A percentile compares a stretch with the other conserved stretches of the same genome.
These are phyloP conservation scores for Prunus armeniaca DNA, from an alignment of 306 rosid species.

Conservation along the genomic window DNA sequence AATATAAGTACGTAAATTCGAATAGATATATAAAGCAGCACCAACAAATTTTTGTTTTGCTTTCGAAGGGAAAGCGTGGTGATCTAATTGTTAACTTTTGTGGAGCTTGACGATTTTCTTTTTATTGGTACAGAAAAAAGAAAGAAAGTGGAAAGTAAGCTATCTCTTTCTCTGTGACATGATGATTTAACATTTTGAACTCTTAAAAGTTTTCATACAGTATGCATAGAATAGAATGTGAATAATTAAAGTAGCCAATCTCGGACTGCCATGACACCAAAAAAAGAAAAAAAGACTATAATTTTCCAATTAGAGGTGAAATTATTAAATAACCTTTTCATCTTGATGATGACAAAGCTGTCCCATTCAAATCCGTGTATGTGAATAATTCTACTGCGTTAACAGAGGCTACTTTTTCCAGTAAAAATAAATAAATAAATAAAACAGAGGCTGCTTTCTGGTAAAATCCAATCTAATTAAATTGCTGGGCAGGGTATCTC, in stretches of 20 bases:
- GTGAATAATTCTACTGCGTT: neutral
- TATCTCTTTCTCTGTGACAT: neutral
- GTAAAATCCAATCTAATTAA: neutral
- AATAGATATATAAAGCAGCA: no score
- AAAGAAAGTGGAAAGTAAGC: neutral
- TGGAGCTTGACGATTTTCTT: no score
- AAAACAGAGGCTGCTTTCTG: no score
- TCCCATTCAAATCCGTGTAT: neutral
- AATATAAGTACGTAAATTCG: no score
- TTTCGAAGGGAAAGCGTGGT: no score
- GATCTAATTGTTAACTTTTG: no score
- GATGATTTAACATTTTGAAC: slow-evolving; percentile 7
- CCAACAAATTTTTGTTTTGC: no score
- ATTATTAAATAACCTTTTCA: slow-evolving; percentile 10
- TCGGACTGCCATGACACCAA: neutral
- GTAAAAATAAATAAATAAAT: no score
- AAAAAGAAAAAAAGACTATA: neutral
- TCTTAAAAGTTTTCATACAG: slow-evolving; percentile 7
- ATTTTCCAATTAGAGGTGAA: slow-evolving; percentile 4
- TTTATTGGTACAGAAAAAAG: neutral
- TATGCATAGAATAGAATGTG: neutral
- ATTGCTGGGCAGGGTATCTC: neutral
- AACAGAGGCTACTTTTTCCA: neutral
- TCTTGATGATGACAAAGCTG: slow-evolving; percentile 5
- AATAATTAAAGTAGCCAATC: slow-evolving; percentile 1